Evolutionary conservation across 106 monocot species (phyloP).

Genomic region (Dendrobium huoshanense): DNA sequence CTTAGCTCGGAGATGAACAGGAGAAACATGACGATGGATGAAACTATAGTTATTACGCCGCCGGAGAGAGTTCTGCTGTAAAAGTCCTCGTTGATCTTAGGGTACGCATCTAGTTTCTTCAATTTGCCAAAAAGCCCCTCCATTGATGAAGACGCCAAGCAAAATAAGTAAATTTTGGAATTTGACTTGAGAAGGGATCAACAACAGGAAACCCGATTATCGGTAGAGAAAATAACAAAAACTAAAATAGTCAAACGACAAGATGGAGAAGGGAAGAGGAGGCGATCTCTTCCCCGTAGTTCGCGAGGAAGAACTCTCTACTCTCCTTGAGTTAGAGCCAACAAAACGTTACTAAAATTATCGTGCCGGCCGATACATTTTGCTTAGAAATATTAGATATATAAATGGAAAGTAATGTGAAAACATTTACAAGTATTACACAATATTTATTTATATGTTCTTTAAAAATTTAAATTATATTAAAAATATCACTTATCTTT

Average conservation of each 20-base stretch:
- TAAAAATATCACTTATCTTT: no score
- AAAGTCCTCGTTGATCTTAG: conserved; percentile 92
- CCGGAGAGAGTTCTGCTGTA: conserved; percentile 84
- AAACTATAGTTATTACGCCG: conserved; percentile 70
- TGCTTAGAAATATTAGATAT: conserved; percentile 26
- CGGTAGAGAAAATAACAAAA: neutral
- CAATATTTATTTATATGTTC: no score
- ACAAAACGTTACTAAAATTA: neutral
- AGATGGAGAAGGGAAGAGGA: neutral
- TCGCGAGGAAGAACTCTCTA: neutral
- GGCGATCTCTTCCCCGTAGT: neutral
- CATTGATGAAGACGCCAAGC: conserved; percentile 19
- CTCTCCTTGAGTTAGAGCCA: neutral
- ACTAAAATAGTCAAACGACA: neutral
- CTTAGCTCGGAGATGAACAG: conserved; percentile 91
- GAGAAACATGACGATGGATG: conserved; percentile 72
- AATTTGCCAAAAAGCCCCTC: conserved; percentile 63
- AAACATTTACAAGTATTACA: no score
- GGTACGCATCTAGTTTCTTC: conserved; percentile 68
- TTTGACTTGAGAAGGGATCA: neutral
- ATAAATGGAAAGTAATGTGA: no score
- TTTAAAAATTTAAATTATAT: no score
- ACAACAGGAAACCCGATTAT: neutral
- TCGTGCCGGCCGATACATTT: conserved; percentile 23
- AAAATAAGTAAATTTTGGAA: neutral